Base-by-base conservation (phyloP, 2,329 filamentous ascomycete genomes). In the Ceratocystis cacaofunesta region DNA sequence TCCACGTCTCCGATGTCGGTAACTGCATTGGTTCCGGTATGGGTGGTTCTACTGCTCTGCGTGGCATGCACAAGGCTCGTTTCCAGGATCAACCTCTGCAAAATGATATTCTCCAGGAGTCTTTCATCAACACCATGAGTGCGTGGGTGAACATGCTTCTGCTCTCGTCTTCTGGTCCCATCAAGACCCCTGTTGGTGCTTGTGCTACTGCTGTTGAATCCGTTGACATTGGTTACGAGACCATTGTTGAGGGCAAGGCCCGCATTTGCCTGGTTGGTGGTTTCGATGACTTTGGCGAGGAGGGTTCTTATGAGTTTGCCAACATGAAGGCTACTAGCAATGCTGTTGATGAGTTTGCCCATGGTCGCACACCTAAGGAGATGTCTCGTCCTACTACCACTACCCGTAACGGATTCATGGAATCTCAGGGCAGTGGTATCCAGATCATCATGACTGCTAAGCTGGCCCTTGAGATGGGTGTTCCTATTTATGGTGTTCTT, bases 311-410 rank as follows among this genome's bases (percentile, higher is more conserved):
- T 73, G 94, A 99, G 77, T 99, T 99, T 75, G 94, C 94, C 80
- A 99, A 99, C 81, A 99, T 99, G 94, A 95, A 96, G 78, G 94
- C 94, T 67, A 99, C 94, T 65, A 96, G 92, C 83, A 99, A 97
- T 74, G 92, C 92, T 30, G 88, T 96, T 68, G 92, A 97, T 70
- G 95, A 99, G 76, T 90, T 99, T 71, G 90, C 86, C 8, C 94
- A 97, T 72, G 94, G 94, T 61, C 90, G 94, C 70, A 97, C 94
- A 62, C 92, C 94, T 12, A 85, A 87, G 76, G 94, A 99, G 77
- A 99, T 99, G 94, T 99, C 95, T 41, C 88, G 94, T 68, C 94
- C 94, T 3, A 95, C 92, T 4, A 99, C 94, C 57, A 99, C 94
- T 2, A 99, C 94, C 68, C 85, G 94, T 77, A 94, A 92, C 72